Evolutionary conservation across 2,329 filamentous ascomycete genomes (phyloP).

Genomic region (Talaromyces sp.): DNA sequence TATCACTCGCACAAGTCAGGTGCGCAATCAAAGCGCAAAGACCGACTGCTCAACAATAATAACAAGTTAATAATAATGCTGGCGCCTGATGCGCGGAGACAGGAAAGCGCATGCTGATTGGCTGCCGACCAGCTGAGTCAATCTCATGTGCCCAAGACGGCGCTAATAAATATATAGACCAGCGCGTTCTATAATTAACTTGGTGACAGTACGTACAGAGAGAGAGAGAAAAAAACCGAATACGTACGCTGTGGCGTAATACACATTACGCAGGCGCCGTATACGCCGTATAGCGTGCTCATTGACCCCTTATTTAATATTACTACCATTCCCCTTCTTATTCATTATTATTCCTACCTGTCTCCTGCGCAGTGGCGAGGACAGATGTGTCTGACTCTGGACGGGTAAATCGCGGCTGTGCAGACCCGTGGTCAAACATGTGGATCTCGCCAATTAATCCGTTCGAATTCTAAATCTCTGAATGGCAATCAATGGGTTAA

Average conservation of each 20-base stretch:
- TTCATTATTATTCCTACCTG: no score
- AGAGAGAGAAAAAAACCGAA: no score
- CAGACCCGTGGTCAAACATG: background rate
- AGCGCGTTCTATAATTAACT: background rate
- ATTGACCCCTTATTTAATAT: no score
- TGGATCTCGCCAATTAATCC: background rate
- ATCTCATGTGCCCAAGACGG: background rate
- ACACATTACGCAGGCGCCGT: background rate
- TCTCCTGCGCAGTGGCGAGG: background rate
- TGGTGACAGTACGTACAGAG: no score
- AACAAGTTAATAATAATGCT: background rate
- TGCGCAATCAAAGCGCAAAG: background rate
- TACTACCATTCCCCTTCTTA: no score
- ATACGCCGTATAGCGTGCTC: background rate
- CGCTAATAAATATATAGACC: background rate
- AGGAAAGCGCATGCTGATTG: background rate
- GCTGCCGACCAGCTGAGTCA: background rate
- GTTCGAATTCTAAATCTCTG: background rate
- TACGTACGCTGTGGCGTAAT: background rate
- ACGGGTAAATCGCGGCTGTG: background rate
- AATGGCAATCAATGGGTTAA: background rate
- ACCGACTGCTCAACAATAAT: no score
- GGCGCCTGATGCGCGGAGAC: background rate
- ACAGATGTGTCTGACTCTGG: background rate
- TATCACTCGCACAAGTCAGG: background rate